Conservation (phyloP, 805 yeast species). For the Kluyveromyces siamensis region DNA sequence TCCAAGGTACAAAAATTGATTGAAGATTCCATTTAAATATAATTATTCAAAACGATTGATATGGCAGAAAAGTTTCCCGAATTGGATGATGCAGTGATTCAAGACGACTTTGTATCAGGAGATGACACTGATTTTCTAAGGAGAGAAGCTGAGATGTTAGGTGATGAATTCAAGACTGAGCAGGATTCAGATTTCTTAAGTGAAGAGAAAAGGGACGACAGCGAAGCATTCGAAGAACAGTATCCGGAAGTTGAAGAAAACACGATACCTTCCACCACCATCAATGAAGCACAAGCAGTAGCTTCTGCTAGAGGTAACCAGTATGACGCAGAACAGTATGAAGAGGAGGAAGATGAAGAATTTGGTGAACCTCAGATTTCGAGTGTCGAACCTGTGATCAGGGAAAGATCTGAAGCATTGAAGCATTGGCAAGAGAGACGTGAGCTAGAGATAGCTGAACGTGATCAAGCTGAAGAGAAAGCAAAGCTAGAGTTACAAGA, state of each 20-base stretch:
- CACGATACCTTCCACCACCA: conserved; percentile 1
- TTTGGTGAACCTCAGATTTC: conserved; percentile 27
- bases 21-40: neutral
- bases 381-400: conserved; percentile 12
- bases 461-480: conserved; percentile 62
- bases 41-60: neutral
- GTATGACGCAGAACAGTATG: conserved; percentile 1
- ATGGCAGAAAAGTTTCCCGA: conserved; percentile 79
- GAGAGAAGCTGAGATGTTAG: conserved; percentile 59
- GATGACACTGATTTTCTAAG: conserved; percentile 49
- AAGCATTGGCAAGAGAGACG: conserved; percentile 78
- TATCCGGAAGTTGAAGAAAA: conserved; percentile 41
- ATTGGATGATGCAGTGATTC: conserved; percentile 37
- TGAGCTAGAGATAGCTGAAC: conserved; percentile 65
- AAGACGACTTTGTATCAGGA: conserved; percentile 23
- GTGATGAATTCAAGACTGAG: conserved; percentile 64
- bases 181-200: conserved; percentile 43
- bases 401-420: conserved; percentile 49
- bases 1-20: neutral
- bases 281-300: conserved; percentile 2
- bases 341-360: conserved; percentile 35
- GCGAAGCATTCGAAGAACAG: conserved; percentile 45
- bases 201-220: conserved; percentile 30
- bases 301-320: neutral
- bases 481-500: conserved; percentile 59